These are phyloP conservation scores for Xylaria venustula DNA, from an alignment of 495 filamentous ascomycete species.

Conservation along the genomic window DNA sequence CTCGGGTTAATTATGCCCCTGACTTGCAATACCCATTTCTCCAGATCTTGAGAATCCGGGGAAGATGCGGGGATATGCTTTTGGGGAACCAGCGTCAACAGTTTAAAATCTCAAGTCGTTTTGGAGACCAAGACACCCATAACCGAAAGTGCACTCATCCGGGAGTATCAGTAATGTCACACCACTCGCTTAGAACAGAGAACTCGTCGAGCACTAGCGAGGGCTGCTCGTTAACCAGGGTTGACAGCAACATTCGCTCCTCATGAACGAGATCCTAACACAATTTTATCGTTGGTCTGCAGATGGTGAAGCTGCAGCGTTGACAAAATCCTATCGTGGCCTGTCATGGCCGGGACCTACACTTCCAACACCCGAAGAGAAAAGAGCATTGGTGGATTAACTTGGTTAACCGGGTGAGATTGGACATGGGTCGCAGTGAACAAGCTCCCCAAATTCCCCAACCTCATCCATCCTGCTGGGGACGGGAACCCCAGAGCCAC, in stretches of 20 bases:
- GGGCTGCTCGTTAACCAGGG: not conserved
- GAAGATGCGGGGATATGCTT: not conserved
- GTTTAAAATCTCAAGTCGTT: too few species aligned
- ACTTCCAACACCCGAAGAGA: not conserved
- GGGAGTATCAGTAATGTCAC: too few species aligned
- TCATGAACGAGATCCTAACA: not conserved
- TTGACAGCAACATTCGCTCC: not conserved
- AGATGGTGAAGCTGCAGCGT: not conserved
- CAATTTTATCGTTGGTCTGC: not conserved
- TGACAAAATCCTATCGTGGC: not conserved
- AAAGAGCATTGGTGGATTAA: constrained; percentile 12
- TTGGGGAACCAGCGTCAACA: not conserved
- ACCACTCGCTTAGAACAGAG: too few species aligned
- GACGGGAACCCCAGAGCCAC: not conserved
- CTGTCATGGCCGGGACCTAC: not conserved
- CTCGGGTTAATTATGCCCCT: too few species aligned
- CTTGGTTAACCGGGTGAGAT: not conserved
- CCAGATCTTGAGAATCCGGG: constrained; percentile 4
- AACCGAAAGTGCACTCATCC: too few species aligned
- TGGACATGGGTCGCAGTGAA: not conserved
- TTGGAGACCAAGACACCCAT: too few species aligned
- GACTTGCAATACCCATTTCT: too few species aligned
- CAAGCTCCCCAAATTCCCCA: constrained; percentile 11
- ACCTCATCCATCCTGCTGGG: not conserved
- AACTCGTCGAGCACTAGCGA: too few species aligned